A percentile compares a stretch with the other conserved stretches of the same genome.
Evolutionary conservation across 1,139 yeast species (phyloP).

Genomic region (Saccharomyces hybrid): DNA sequence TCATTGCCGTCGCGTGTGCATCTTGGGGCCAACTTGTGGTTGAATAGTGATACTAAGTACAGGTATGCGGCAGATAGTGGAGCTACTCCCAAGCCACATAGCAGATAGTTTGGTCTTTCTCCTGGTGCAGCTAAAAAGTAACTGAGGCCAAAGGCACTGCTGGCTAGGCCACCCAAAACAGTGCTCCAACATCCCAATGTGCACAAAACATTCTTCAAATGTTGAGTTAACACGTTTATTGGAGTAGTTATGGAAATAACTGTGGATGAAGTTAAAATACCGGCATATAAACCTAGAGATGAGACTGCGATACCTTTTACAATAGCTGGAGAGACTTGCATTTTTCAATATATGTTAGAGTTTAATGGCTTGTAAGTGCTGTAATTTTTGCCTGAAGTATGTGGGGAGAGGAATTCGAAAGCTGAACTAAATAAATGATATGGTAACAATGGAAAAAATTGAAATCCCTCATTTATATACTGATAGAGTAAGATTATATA

Average conservation of each 20-base stretch:
- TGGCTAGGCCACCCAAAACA: conserved; percentile 23
- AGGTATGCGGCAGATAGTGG: conserved; percentile 15
- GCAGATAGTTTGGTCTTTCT: conserved; percentile 24
- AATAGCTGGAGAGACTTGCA: conserved; percentile 12
- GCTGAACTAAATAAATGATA: not conserved
- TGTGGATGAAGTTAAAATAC: conserved; percentile 80
- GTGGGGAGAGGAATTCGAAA: not conserved
- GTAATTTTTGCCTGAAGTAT: too few species aligned
- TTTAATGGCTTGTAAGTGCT: not conserved
- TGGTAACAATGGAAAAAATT: not conserved
- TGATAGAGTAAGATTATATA: not conserved
- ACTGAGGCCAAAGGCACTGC: conserved; percentile 29
- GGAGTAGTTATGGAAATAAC: conserved; percentile 39
- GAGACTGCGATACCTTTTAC: conserved; percentile 58
- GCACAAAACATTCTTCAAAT: conserved; percentile 21
- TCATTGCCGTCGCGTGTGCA: conserved; percentile 1
- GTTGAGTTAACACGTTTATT: conserved; percentile 21
- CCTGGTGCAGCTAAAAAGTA: conserved; percentile 27
- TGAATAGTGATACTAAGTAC: conserved; percentile 6
- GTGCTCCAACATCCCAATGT: conserved; percentile 22
- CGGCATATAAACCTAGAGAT: conserved; percentile 88
- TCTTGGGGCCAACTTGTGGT: conserved; percentile 4
- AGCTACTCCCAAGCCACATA: conserved; percentile 14
- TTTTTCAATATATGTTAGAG: not conserved
- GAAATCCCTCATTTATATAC: not conserved